Conservation (phyloP, 225 moss, liverwort and hornwort species). For the Takakia lepidozioides region DNA sequence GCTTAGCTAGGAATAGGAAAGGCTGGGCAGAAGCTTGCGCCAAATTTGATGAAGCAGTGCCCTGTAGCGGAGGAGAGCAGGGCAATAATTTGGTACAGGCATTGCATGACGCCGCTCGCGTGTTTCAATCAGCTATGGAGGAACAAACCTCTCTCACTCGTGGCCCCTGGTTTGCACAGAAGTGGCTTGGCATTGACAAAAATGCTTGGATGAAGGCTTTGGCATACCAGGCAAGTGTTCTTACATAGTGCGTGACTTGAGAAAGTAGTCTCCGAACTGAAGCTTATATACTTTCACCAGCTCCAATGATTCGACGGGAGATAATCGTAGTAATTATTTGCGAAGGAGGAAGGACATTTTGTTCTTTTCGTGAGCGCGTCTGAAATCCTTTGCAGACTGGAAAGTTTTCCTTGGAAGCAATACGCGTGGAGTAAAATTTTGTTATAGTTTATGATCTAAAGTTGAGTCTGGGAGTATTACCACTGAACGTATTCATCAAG, state of each 20-base stretch:
- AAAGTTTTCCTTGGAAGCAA: no score
- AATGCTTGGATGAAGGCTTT: constrained; percentile 56
- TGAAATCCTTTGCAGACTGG: background rate
- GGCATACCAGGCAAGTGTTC: constrained; percentile 44
- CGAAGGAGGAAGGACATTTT: no score
- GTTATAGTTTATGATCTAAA: no score
- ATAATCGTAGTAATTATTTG: no score
- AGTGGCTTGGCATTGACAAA: constrained; percentile 48
- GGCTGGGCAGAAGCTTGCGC: background rate
- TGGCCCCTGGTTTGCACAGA: constrained; percentile 41
- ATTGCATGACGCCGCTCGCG: constrained; percentile 34
- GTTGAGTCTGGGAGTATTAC: no score
- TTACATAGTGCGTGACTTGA: background rate
- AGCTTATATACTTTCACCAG: background rate
- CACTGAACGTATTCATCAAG: no score
- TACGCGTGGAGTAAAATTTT: no score
- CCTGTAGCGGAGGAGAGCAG: constrained; percentile 14
- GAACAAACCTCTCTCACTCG: constrained; percentile 40
- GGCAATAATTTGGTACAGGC: constrained; percentile 31
- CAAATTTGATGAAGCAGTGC: constrained; percentile 20
- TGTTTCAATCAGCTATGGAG: constrained; percentile 27
- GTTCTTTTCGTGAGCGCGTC: background rate
- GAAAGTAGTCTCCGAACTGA: background rate
- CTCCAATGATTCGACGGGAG: no score
- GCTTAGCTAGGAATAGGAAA: constrained; percentile 14